phyloP scores from a whole-genome alignment of 805 yeast genomes.

The Starmerella potacharoeniae region DNA sequence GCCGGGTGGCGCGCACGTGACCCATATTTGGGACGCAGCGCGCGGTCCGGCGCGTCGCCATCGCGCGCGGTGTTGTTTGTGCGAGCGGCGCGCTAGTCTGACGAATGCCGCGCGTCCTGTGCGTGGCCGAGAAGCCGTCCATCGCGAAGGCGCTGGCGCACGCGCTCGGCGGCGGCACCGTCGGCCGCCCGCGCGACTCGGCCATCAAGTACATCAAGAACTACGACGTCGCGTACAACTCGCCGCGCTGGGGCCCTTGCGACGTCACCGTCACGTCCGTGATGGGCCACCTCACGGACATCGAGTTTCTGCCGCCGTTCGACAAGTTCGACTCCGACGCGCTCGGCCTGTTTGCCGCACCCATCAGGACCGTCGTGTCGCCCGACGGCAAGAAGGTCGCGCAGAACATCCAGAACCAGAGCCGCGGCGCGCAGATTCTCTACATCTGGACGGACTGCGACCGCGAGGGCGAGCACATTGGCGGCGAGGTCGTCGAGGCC shows the following conservation, averaged over 20 bases:
- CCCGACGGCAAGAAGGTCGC: constrained; percentile 41
- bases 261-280: constrained; percentile 87
- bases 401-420: constrained; percentile 56
- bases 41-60: not conserved
- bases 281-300: constrained; percentile 64
- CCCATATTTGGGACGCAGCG: not conserved
- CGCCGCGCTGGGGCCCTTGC: constrained; percentile 52
- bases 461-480: constrained; percentile 90
- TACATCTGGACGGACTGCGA: constrained; percentile 99
- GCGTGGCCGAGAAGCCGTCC: constrained; percentile 96
- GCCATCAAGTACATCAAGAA: constrained; percentile 57
- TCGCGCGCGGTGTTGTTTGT: not conserved
- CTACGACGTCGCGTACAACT: constrained; percentile 62
- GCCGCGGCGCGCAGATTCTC: constrained; percentile 45
- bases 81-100: not conserved
- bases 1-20: not conserved
- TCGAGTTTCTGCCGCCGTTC: constrained; percentile 52
- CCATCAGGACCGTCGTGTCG: constrained; percentile 36
- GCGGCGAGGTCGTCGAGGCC: constrained; percentile 65
- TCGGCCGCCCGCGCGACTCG: constrained; percentile 36
- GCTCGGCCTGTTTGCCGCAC: constrained; percentile 59
- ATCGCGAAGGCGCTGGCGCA: constrained; percentile 75
- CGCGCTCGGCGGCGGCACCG: constrained; percentile 64
- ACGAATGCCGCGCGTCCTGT: constrained; percentile 39
- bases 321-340: constrained; percentile 61